Conservation (phyloP, 306 rosid genomes). For the Acacia melanoxylon region DNA sequence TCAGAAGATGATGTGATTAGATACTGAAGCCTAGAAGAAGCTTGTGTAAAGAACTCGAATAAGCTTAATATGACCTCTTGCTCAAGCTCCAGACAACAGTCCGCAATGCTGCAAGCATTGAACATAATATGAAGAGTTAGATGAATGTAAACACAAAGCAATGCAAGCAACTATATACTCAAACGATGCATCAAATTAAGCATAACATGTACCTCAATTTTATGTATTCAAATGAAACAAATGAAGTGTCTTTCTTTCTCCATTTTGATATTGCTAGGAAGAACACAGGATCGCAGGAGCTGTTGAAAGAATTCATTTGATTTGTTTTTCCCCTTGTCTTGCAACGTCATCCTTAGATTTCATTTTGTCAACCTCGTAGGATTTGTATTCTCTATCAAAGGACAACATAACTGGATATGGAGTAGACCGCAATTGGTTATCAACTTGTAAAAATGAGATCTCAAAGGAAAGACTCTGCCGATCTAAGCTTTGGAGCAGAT, state of each 20-base stretch:
- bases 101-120: constrained; percentile 76
- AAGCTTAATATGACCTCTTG: constrained; percentile 88
- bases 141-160: constrained; percentile 9
- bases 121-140: constrained; percentile 15
- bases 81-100: constrained; percentile 87
- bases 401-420: constrained; percentile 93
- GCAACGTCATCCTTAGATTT: constrained; percentile 48
- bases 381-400: constrained; percentile 58
- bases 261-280: constrained; percentile 80
- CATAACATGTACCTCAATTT: constrained; percentile 65
- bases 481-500: constrained; percentile 81
- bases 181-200: constrained; percentile 24
- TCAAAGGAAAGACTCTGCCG: constrained; percentile 69
- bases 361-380: constrained; percentile 39
- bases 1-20: constrained; percentile 51
- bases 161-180: neutral
- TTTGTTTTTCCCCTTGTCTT: constrained; percentile 44
- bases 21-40: constrained; percentile 58
- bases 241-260: constrained; percentile 85
- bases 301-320: constrained; percentile 44
- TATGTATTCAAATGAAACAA: constrained; percentile 86
- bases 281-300: constrained; percentile 61
- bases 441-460: constrained; percentile 75
- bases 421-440: constrained; percentile 85
- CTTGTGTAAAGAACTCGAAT: constrained; percentile 69